A percentile compares a stretch with the other conserved stretches of the same genome.
These are phyloP conservation scores for Amanita rimosa DNA, from an alignment of 768 basidiomycete genomes.

Conservation along the genomic window DNA sequence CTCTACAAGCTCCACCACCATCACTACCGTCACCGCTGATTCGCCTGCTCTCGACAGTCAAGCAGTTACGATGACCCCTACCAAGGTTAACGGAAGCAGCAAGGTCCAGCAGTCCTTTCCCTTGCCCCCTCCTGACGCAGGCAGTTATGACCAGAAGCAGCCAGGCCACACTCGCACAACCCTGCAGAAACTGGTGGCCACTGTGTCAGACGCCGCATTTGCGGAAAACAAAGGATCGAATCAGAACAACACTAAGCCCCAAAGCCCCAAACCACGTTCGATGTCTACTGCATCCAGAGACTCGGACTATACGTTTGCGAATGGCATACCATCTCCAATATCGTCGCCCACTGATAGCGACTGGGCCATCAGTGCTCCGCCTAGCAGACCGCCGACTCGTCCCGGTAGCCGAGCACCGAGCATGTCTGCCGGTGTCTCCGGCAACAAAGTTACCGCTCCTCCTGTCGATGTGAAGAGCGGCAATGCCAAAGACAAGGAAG, in stretches of 20 bases:
- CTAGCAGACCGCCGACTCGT: conserved; percentile 48
- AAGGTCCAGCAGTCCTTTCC: conserved; percentile 21
- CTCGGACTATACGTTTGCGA: conserved; percentile 9
- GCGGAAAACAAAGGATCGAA: conserved; percentile 24
- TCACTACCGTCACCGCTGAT: conserved; percentile 10
- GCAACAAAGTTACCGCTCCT: conserved; percentile 17
- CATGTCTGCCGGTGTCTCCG: conserved; percentile 32
- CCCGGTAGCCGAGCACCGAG: conserved; percentile 36
- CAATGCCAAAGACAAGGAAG: conserved; percentile 14
- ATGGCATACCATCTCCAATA: conserved; percentile 17
- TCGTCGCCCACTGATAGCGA: conserved; percentile 50
- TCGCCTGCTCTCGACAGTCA: conserved; percentile 7
- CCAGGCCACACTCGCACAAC: conserved; percentile 35
- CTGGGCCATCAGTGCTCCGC: conserved; percentile 42
- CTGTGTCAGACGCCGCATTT: conserved; percentile 10
- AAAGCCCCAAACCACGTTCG: conserved; percentile 15
- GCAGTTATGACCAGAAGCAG: conserved; percentile 35
- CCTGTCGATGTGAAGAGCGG: conserved; percentile 13
- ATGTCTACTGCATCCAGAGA: conserved; percentile 14
- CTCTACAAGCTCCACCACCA: conserved; percentile 5
- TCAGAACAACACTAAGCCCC: conserved; percentile 11
- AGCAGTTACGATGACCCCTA: conserved; percentile 11
- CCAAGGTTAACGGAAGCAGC: neutral
- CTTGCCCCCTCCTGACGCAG: conserved; percentile 40
- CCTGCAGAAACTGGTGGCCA: conserved; percentile 27